These are phyloP conservation scores for Tolypocladium ophioglossoides DNA, from an alignment of 2,329 filamentous ascomycete species.

Conservation along the genomic window DNA sequence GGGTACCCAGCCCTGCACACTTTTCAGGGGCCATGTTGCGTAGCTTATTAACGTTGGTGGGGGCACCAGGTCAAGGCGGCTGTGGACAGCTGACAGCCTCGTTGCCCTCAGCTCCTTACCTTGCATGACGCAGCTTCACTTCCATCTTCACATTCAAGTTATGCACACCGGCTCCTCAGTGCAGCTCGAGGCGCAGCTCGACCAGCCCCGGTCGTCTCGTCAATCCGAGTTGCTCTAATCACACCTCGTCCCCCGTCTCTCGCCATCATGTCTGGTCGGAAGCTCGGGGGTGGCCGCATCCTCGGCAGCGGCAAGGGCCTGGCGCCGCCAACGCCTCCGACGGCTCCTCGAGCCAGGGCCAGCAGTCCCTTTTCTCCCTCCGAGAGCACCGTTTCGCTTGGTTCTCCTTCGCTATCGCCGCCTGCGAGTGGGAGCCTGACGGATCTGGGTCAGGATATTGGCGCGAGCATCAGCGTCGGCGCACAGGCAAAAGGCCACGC, in stretches of 20 bases:
- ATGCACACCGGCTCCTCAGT: slow-evolving; percentile 5
- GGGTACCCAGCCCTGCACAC: neutral
- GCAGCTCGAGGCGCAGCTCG: slow-evolving; percentile 23
- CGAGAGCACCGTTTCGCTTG: slow-evolving; percentile 67
- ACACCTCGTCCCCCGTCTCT: neutral
- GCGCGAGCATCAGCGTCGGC: slow-evolving; percentile 65
- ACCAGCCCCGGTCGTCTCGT: slow-evolving; percentile 23
- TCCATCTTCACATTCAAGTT: neutral
- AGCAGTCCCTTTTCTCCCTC: slow-evolving; percentile 43
- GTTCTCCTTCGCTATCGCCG: slow-evolving; percentile 59
- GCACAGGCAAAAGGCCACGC: slow-evolving; percentile 41
- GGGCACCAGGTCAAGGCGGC: neutral
- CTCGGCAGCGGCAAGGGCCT: slow-evolving; percentile 79
- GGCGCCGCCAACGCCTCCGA: slow-evolving; percentile 45
- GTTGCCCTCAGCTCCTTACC: neutral
- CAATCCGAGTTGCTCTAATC: slow-evolving; percentile 5
- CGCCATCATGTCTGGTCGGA: slow-evolving; percentile 63
- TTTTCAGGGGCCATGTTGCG: neutral
- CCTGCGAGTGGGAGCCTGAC: slow-evolving; percentile 50
- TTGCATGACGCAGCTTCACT: neutral
- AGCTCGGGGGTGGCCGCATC: slow-evolving; percentile 85
- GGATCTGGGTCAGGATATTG: slow-evolving; percentile 65
- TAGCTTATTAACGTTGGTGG: neutral
- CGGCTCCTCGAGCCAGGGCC: slow-evolving; percentile 32
- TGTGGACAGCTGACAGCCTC: neutral